Evolutionary conservation across 225 moss, liverwort and hornwort genomes (phyloP), one percentile per base, ranked within the genome.

Genomic region (Climacium dendroides): DNA sequence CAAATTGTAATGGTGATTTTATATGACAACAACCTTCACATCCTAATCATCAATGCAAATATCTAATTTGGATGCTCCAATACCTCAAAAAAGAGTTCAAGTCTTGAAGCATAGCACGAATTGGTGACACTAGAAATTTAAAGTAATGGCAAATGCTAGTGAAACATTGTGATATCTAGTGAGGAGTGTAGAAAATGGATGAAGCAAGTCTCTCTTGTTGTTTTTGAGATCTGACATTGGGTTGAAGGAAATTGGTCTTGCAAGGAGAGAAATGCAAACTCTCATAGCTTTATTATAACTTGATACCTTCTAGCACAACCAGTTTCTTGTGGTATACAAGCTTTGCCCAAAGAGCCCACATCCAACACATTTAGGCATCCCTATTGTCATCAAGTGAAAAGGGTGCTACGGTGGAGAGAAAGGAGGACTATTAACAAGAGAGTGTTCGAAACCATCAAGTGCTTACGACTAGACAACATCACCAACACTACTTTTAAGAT

Each of bases 221-320:
- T 4, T 39, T 39, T 13, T 39, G 24, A 69, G 7, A 39, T 69
- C 1, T 1, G 0, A 2, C 0, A 0, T 24, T 69, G 4, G 7
- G 6, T 3, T 1, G 5, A 4, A 39, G 3, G 41, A 25, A 15
- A 41, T 41, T 69, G 14, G 15, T n/a, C 20, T 20, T 66, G n/a
- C 6, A 10, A 66, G 6, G 24, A 23, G 2, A 67, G 8, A 19
- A 3, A 1, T 22, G 7, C 37, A 67, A 67, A 67, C 4, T 67
- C 1, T 67, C 13, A 39, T 24, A 39, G 4, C 8, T 69, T 37
- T 22, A 3, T 69, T 69, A 24, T 39, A 39, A 69, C 4, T 0
- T 4, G 0, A 39, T 0, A 1, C 24, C 8, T 1, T 39, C 8
- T 0, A 0, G 0, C 2, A 37, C 22, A 67, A 67, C 0, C 0